Conservation (phyloP, 2,329 filamentous ascomycete genomes). For the Colletotrichum orbiculare region DNA sequence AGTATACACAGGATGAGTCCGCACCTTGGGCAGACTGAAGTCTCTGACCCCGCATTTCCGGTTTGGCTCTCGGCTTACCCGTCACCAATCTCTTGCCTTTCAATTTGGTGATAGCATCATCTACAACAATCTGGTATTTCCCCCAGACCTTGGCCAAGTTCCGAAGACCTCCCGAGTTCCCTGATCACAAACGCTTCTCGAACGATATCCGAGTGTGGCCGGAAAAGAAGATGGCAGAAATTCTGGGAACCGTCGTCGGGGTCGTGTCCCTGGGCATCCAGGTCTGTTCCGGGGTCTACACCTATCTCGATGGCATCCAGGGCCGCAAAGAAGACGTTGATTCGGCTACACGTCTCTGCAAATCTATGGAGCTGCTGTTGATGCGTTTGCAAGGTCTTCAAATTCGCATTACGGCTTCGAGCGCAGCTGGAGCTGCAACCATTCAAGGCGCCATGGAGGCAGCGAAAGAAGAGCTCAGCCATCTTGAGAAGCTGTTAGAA, state of each 20-base stretch:
- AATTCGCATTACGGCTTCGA: rapidly evolving
- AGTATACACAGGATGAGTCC: no score
- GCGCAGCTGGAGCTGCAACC: neutral
- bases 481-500: neutral
- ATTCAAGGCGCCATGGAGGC: neutral
- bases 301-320: slow-evolving; percentile 1
- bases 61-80: no score
- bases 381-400: neutral
- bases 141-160: no score
- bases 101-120: no score
- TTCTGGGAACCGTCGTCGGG: neutral
- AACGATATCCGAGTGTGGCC: no score
- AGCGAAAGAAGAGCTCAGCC: neutral
- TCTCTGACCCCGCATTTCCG: no score
- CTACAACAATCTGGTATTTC: no score
- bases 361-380: neutral
- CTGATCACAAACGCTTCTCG: no score
- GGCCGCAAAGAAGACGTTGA: slow-evolving; percentile 1
- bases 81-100: no score
- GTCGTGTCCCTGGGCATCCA: slow-evolving; percentile 3
- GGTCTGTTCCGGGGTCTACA: neutral
- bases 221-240: neutral
- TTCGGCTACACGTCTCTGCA: neutral
- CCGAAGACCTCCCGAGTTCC: no score
- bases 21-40: no score